These are phyloP conservation scores for Halophytophthora polymorphica DNA, from an alignment of 352 stramenopile species.

Conservation along the genomic window DNA sequence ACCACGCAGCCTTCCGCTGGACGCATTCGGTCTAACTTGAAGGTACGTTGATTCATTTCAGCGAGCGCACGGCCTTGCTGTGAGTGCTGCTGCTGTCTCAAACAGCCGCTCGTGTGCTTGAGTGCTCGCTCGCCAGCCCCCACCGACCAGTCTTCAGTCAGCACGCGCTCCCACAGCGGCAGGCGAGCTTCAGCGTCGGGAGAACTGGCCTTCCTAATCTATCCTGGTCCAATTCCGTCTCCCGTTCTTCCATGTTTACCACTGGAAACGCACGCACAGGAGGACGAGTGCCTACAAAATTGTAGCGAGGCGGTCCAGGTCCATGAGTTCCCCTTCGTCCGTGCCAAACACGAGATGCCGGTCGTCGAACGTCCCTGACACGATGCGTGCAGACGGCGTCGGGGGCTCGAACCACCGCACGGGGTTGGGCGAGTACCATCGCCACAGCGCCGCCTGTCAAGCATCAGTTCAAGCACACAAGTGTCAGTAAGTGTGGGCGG, in stretches of 20 bases:
- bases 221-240: conserved; percentile 29
- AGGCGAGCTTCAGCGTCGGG: too few species aligned
- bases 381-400: conserved; percentile 46
- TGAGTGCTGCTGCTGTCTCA: conserved; percentile 9
- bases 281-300: conserved; percentile 33
- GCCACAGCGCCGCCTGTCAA: conserved; percentile 73
- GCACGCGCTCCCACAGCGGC: background rate
- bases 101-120: conserved; percentile 11
- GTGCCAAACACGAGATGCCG: conserved; percentile 77
- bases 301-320: conserved; percentile 72
- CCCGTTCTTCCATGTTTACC: conserved; percentile 12
- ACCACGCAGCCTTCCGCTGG: background rate
- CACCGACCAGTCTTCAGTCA: too few species aligned
- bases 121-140: too few species aligned
- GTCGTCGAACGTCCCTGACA: conserved; percentile 73
- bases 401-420: conserved; percentile 69
- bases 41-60: too few species aligned
- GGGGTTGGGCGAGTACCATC: conserved; percentile 81
- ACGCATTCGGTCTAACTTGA: too few species aligned
- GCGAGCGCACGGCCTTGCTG: background rate
- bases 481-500: background rate
- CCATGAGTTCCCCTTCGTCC: conserved; percentile 63
- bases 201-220: conserved; percentile 27
- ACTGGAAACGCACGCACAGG: conserved; percentile 3
- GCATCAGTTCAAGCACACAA: conserved; percentile 6